phyloP scores from a whole-genome alignment of 2,329 filamentous ascomycete genomes.

The Sporothrix schenckii region DNA sequence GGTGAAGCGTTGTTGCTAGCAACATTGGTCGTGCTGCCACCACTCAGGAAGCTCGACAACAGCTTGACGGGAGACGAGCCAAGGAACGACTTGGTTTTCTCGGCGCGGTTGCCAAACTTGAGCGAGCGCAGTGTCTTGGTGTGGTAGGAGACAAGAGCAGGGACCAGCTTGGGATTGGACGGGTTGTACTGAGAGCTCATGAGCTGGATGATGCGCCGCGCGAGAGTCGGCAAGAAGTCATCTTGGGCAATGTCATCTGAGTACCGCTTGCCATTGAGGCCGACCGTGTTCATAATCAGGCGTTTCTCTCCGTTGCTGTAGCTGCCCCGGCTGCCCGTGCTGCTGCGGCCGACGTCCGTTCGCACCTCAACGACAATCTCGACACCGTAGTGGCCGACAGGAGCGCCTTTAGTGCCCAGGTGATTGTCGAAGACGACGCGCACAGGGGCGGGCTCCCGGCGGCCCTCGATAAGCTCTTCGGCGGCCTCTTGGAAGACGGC shows the following conservation, averaged over 20 bases:
- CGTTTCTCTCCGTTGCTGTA: slow-evolving; percentile 46
- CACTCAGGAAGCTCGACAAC: slow-evolving; percentile 74
- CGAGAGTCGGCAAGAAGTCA: slow-evolving; percentile 74
- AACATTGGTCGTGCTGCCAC: slow-evolving; percentile 21
- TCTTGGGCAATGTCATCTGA: slow-evolving; percentile 72
- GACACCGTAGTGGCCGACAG: slow-evolving; percentile 68
- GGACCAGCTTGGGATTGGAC: slow-evolving; percentile 64
- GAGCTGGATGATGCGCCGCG: slow-evolving; percentile 72
- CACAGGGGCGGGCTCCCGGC: slow-evolving; percentile 68
- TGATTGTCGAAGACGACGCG: slow-evolving; percentile 74
- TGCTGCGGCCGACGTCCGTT: slow-evolving; percentile 51
- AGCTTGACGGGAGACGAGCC: slow-evolving; percentile 88
- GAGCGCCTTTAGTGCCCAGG: slow-evolving; percentile 66
- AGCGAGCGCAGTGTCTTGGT: slow-evolving; percentile 74
- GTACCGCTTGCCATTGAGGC: slow-evolving; percentile 70
- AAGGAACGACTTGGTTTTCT: slow-evolving; percentile 70
- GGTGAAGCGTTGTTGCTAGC: slow-evolving; percentile 54
- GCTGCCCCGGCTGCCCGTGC: slow-evolving; percentile 48
- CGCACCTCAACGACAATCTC: slow-evolving; percentile 70
- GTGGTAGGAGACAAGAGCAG: slow-evolving; percentile 75
- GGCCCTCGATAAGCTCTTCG: slow-evolving; percentile 63
- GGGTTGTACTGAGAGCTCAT: slow-evolving; percentile 71
- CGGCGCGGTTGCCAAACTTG: slow-evolving; percentile 62
- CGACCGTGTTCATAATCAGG: slow-evolving; percentile 57
- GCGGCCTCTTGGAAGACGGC: slow-evolving; percentile 74